phyloP scores from a whole-genome alignment of 1,284 basidiomycete species.

The Takashimella tepidaria region DNA sequence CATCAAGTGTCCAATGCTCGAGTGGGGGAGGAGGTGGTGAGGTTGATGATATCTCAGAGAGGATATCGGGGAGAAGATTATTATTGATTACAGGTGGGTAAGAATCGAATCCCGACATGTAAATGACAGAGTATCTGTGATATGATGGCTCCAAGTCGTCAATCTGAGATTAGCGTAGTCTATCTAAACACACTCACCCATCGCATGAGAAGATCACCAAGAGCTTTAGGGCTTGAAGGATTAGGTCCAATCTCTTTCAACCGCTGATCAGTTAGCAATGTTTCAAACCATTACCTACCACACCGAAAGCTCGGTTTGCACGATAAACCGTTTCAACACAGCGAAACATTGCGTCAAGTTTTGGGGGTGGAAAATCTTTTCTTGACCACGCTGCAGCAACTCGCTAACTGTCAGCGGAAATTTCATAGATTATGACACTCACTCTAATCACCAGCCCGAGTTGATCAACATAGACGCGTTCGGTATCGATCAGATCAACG shows the following conservation, averaged over 20 bases:
- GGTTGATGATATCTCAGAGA: conserved; percentile 63
- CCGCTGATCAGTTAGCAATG: conserved; percentile 57
- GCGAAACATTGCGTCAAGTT: conserved; percentile 91
- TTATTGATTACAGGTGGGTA: conserved; percentile 78
- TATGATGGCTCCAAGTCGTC: conserved; percentile 86
- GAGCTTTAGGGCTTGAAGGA: conserved; percentile 87
- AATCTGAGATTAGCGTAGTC: conserved; percentile 59
- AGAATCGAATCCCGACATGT: conserved; percentile 69
- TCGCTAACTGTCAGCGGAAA: conserved; percentile 56
- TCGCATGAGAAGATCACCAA: conserved; percentile 93
- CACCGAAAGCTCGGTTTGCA: conserved; percentile 73
- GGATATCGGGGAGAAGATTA: conserved; percentile 61
- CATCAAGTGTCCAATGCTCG: conserved; percentile 72
- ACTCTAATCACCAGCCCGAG: conserved; percentile 86
- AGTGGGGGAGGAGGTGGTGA: conserved; percentile 55
- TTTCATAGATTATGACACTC: conserved; percentile 37
- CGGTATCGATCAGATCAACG: conserved; percentile 87
- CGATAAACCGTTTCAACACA: conserved; percentile 88
- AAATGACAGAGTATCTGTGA: conserved; percentile 70
- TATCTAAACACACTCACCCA: conserved; percentile 62
- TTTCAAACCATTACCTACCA: conserved; percentile 52
- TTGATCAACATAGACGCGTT: conserved; percentile 87
- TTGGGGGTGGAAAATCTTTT: conserved; percentile 84
- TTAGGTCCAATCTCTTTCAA: conserved; percentile 89
- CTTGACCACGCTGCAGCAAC: conserved; percentile 96